Base-by-base conservation (phyloP, 805 yeast genomes). In the Brettanomyces anomalus region DNA sequence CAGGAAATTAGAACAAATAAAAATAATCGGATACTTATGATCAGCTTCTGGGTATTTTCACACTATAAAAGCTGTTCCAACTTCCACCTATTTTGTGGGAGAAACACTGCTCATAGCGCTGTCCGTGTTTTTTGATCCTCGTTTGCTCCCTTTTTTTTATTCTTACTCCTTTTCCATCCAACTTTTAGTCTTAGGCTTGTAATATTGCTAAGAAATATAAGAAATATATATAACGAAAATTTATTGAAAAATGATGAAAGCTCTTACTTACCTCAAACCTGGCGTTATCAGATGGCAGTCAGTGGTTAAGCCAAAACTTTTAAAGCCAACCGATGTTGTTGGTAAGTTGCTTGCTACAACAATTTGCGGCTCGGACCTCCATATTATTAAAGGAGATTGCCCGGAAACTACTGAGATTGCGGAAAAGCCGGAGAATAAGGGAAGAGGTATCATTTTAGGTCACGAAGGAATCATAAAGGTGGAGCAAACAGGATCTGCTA, bases 331-430 rank as follows among this genome's bases (percentile, higher is more conserved):
- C 14, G 83, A 78, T 51, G 84, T 77, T 3, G 55, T 78, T 34
- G 72, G 80, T 40, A 75, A 75, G 53, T 66, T 76, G 16, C 57
- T 70, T 39, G 70, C 74, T 26, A 76, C 82, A 1, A 81, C 84
- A 6, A 77, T 79, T 37, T 79, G 84, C 56, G 84, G 84, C 35
- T 67, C 81, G 2, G 85, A 79, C 54, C 64, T 79, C 44, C 84
- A 77, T 55, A 79, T 77, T 55, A 65, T 72, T 42, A 71, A 75
- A 41, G 85, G 85, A 38, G 73, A 74, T 47, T 79, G 76, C 42
- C 77, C 77, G 15, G 77, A 76, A 53, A 64, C 68, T 17, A 57
- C 65, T 2, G 74, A 70, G 18, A n/a, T 49, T 20, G 62, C 61
- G 4, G 37, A 48, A 4, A 42, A 41, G 4, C 33, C 47, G 10